Evolutionary conservation across 257 asterid genomes (phyloP).

Genomic region (Lithospermum erythrorhizon): DNA sequence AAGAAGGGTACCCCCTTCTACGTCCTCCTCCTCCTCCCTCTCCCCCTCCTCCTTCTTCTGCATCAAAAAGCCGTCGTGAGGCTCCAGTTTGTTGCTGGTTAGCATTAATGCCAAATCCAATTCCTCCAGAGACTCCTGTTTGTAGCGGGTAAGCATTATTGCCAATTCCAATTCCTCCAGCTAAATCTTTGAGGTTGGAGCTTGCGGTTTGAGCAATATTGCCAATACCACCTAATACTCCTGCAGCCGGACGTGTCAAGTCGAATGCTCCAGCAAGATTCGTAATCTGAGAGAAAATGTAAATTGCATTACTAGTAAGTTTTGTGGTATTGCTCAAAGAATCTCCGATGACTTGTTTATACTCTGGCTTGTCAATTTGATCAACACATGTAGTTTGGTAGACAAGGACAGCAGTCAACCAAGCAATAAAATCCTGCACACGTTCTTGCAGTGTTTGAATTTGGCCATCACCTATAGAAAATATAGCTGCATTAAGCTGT

Average conservation of each 20-base stretch:
- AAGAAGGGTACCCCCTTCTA: background rate
- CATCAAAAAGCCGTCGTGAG: background rate
- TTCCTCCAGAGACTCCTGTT: background rate
- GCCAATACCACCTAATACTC: no score
- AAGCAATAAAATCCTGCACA: conserved; percentile 35
- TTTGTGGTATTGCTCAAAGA: conserved; percentile 20
- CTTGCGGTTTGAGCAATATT: no score
- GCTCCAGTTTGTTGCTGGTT: background rate
- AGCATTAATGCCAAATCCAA: background rate
- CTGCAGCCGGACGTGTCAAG: no score
- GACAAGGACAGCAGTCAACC: conserved; percentile 33
- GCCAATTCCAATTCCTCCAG: background rate
- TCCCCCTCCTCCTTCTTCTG: no score
- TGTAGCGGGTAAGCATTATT: background rate
- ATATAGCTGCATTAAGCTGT: conserved; percentile 28
- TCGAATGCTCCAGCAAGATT: background rate
- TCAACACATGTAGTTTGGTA: conserved; percentile 44
- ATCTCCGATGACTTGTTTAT: conserved; percentile 24
- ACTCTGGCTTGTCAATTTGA: conserved; percentile 28
- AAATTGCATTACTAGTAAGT: background rate
- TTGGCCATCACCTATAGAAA: conserved; percentile 23
- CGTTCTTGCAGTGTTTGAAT: conserved; percentile 21
- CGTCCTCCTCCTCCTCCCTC: no score
- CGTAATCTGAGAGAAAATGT: background rate
- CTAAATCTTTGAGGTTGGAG: no score